Evolutionary conservation across 2,329 filamentous ascomycete species (phyloP), one percentile per base, ranked within the genome.

Genomic region (Colletotrichum musicola): DNA sequence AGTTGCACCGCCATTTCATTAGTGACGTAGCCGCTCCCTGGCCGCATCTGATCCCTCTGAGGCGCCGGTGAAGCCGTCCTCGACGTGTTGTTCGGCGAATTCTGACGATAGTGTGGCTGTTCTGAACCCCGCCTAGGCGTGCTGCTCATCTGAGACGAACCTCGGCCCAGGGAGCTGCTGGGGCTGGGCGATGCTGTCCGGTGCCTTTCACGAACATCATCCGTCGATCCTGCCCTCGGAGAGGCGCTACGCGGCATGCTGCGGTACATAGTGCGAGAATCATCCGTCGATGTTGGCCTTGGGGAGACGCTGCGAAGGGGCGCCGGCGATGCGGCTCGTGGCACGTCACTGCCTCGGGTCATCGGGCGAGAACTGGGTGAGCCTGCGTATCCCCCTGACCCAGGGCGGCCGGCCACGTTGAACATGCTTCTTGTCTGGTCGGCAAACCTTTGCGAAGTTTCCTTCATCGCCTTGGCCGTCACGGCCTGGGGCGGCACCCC

Each of bases 381-480:
- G 16, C 76, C 72, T 47, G 78, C 78, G 58, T 78, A 77, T 57
- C 75, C 72, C 38, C 81, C 75, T 1, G 80, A 82, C 16, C 76
- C 77, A 1, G 81, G 78, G 13, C 80, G 78, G 22, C 76, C 79
- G 18, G 61, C 49, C 1, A 75, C 72, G 38, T 76, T 85, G 78
- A 97, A 96, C 83, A 98, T 91, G 75, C 87, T 94, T 50, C 93
- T 89, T 3, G 93, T 93, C 79, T 98, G 93, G 53, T 90, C 89
- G 22, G 92, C 89, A 75, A 95, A 98, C 79, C 94, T 94, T 74
- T 97, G 92, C 0, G 94, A 96, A 4, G 95, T 93, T 79, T 97
- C 93, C 76, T 97, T 93, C 97, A 99, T 99, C 55, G 96, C 93
- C 71, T 92, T 93, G 4, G 94, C 93, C 0, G 97, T 99, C 69